phyloP scores from a whole-genome alignment of 257 asterid genomes.

The Lantana camara region DNA sequence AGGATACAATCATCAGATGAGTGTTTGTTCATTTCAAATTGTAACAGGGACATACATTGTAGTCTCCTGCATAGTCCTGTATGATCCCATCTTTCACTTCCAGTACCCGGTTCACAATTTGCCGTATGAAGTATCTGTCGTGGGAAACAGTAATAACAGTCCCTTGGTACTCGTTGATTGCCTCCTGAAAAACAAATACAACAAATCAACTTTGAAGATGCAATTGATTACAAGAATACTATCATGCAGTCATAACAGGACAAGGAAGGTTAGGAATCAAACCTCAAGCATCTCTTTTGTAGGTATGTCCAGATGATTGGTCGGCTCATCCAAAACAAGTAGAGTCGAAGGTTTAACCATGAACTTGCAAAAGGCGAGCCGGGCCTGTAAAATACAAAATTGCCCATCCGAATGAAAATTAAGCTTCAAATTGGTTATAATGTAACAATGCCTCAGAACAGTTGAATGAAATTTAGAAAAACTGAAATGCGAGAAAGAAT shows the following conservation, averaged over 20 bases:
- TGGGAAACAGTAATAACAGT: slow-evolving; percentile 96
- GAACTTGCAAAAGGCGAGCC: slow-evolving; percentile 99
- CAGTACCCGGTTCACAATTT: slow-evolving; percentile 90
- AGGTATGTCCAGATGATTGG: slow-evolving; percentile 95
- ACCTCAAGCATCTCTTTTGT: slow-evolving; percentile 99
- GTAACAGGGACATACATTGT: slow-evolving; percentile 59
- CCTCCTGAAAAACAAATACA: slow-evolving; percentile 18
- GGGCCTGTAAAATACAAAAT: slow-evolving; percentile 54
- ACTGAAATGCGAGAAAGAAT: neutral
- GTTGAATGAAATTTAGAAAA: neutral
- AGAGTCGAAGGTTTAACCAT: slow-evolving; percentile 96
- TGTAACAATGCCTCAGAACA: neutral
- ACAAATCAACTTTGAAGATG: neutral
- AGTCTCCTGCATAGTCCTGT: slow-evolving; percentile 94
- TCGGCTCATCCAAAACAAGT: slow-evolving; percentile 94
- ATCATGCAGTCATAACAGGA: neutral
- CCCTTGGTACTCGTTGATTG: slow-evolving; percentile 90
- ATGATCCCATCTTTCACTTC: slow-evolving; percentile 85
- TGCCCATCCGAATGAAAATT: neutral
- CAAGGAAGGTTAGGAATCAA: slow-evolving; percentile 17
- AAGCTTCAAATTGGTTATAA: neutral
- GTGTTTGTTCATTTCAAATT: neutral
- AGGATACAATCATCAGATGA: neutral
- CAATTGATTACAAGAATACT: neutral
- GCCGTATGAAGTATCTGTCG: slow-evolving; percentile 95